These are phyloP conservation scores for Phytophthora sojae DNA, from an alignment of 352 stramenopile species.

Conservation along the genomic window DNA sequence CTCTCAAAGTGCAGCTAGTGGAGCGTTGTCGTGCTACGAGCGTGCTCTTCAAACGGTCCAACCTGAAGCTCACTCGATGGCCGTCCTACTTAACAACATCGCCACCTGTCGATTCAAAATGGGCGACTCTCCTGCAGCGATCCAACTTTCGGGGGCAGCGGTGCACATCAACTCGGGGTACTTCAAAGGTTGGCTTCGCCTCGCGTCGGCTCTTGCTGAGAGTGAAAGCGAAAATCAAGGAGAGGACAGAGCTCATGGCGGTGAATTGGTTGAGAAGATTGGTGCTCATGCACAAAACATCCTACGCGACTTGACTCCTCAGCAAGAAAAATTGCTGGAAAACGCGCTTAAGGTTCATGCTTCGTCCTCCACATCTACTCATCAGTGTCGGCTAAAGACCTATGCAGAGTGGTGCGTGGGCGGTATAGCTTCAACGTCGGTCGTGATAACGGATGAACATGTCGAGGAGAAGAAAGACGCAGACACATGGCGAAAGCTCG, in stretches of 20 bases:
- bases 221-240: background rate
- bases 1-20: constrained; percentile 17
- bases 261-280: constrained; percentile 2
- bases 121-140: constrained; percentile 18
- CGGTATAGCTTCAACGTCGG: background rate
- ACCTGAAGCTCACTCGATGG: constrained; percentile 14
- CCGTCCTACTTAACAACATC: constrained; percentile 32
- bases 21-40: constrained; percentile 30
- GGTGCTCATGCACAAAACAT: constrained; percentile 1
- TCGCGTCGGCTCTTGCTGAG: constrained; percentile 23
- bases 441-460: constrained; percentile 2
- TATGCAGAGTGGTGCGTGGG: constrained; percentile 28
- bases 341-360: background rate
- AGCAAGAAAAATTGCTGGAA: constrained; percentile 23
- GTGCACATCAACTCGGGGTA: constrained; percentile 25
- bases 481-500: constrained; percentile 25
- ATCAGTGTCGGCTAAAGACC: background rate
- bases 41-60: constrained; percentile 16
- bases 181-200: constrained; percentile 31
- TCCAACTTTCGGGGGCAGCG: constrained; percentile 30
- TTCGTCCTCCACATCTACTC: background rate
- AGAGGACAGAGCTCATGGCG: background rate
- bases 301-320: constrained; percentile 1
- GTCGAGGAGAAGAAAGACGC: background rate
- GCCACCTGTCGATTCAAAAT: constrained; percentile 29